phyloP scores from a whole-genome alignment of 225 moss, liverwort and hornwort species.

The Rhytidiadelphus loreus region DNA sequence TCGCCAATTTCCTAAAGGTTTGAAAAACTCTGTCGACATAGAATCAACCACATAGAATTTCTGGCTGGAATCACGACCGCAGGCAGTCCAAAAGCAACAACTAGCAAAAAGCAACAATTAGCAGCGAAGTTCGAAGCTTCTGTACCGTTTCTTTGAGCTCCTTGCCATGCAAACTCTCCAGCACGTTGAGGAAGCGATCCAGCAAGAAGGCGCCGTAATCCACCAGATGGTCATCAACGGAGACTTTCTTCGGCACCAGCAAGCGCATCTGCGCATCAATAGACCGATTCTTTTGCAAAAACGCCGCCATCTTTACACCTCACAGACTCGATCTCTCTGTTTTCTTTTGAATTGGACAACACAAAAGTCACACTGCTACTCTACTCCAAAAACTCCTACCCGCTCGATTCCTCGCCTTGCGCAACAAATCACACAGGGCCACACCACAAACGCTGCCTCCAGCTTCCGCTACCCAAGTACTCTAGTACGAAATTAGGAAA shows the following conservation, averaged over 20 bases:
- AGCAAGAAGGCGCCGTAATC: conserved; percentile 41
- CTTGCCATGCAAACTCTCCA: conserved; percentile 34
- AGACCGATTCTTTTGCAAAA: conserved; percentile 25
- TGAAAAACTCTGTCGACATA: not conserved
- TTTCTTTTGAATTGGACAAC: not conserved
- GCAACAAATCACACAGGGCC: not conserved
- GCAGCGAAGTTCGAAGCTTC: not conserved
- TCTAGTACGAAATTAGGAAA: not conserved
- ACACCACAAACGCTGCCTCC: not conserved
- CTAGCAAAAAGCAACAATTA: not conserved
- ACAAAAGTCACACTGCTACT: not conserved
- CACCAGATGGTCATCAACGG: conserved; percentile 39
- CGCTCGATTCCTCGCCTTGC: not conserved
- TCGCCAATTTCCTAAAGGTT: not conserved
- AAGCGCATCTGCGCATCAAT: conserved; percentile 58
- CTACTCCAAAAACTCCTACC: not conserved
- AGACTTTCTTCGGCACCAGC: conserved; percentile 44
- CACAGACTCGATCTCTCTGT: not conserved
- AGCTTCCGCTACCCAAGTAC: too few relatives aligned
- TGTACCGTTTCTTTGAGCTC: conserved; percentile 36
- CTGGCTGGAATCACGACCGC: not conserved
- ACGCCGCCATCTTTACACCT: not conserved
- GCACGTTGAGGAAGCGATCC: conserved; percentile 44
- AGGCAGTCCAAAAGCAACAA: not conserved
- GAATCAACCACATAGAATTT: not conserved